These are phyloP conservation scores for Solanum stenotomum DNA, from an alignment of 257 asterid species.

Conservation along the genomic window DNA sequence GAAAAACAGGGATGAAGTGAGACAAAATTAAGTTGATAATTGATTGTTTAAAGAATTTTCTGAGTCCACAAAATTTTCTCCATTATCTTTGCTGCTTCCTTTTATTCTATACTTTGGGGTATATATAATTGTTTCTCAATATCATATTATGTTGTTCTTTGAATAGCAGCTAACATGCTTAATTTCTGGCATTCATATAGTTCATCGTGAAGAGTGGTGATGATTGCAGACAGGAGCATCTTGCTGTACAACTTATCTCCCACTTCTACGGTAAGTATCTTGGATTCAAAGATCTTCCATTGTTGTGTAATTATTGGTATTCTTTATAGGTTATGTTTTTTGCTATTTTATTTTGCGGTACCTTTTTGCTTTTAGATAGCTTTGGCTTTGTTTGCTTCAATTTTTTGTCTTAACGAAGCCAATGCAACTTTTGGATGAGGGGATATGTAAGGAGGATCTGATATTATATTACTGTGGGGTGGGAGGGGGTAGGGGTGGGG, in stretches of 20 bases:
- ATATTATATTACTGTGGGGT: not conserved
- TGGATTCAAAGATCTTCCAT: not conserved
- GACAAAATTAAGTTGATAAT: not conserved
- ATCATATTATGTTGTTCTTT: not conserved
- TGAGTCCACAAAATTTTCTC: not conserved
- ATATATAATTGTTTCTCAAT: not conserved
- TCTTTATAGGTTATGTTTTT: not conserved
- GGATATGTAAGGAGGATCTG: not conserved
- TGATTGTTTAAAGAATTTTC: not conserved
- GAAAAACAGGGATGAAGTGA: not conserved
- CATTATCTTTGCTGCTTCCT: not conserved
- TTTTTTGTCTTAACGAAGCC: not conserved
- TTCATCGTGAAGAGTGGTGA: constrained; percentile 48
- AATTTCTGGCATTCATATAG: constrained; percentile 6
- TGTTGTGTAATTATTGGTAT: not conserved
- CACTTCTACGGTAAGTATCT: constrained; percentile 39
- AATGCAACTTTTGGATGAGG: not conserved
- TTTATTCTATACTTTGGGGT: not conserved
- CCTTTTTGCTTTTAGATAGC: not conserved
- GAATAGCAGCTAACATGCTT: constrained; percentile 4
- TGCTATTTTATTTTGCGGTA: not conserved
- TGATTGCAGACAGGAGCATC: constrained; percentile 53
- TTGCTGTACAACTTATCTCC: constrained; percentile 50
- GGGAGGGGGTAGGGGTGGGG: not conserved
- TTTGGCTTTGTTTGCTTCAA: not conserved